These are phyloP conservation scores for Aureobasidium sp. DNA, from an alignment of 2,329 filamentous ascomycete species.

Conservation along the genomic window DNA sequence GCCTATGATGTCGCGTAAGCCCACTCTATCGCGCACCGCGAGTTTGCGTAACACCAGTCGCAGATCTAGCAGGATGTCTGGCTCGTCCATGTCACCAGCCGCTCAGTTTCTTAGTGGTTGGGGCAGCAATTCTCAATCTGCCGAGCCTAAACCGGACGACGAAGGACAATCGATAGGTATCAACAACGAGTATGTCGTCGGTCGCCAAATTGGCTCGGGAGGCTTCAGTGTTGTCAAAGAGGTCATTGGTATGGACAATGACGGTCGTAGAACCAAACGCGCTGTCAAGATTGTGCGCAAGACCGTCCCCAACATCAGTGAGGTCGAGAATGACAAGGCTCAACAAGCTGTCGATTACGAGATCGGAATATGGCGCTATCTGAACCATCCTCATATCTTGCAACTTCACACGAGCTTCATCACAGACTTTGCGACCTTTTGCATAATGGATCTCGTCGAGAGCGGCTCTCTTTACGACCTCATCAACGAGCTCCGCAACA, in stretches of 20 bases:
- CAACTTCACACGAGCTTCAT: constrained; percentile 57
- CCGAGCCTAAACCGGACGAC: constrained; percentile 49
- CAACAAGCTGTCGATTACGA: constrained; percentile 63
- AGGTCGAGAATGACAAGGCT: constrained; percentile 55
- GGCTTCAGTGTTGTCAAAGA: constrained; percentile 62
- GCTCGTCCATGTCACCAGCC: constrained; percentile 48
- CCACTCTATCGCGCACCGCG: constrained; percentile 18
- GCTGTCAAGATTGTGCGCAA: constrained; percentile 63
- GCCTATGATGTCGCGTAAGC: constrained; percentile 17
- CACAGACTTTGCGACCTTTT: constrained; percentile 60
- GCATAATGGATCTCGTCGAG: constrained; percentile 55
- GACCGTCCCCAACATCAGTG: constrained; percentile 44
- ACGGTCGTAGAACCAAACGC: constrained; percentile 43
- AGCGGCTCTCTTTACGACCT: constrained; percentile 58
- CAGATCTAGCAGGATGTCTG: constrained; percentile 42
- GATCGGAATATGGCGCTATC: constrained; percentile 57
- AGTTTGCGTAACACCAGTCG: constrained; percentile 29
- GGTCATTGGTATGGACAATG: constrained; percentile 50
- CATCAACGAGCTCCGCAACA: constrained; percentile 44
- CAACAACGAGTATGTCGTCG: constrained; percentile 54
- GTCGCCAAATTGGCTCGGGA: constrained; percentile 56
- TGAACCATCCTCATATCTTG: constrained; percentile 54
- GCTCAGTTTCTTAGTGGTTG: constrained; percentile 51
- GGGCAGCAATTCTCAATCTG: constrained; percentile 29
- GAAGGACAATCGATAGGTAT: constrained; percentile 59